These are phyloP conservation scores for Fusarium beomiforme DNA, from an alignment of 2,329 filamentous ascomycete genomes.

Conservation along the genomic window DNA sequence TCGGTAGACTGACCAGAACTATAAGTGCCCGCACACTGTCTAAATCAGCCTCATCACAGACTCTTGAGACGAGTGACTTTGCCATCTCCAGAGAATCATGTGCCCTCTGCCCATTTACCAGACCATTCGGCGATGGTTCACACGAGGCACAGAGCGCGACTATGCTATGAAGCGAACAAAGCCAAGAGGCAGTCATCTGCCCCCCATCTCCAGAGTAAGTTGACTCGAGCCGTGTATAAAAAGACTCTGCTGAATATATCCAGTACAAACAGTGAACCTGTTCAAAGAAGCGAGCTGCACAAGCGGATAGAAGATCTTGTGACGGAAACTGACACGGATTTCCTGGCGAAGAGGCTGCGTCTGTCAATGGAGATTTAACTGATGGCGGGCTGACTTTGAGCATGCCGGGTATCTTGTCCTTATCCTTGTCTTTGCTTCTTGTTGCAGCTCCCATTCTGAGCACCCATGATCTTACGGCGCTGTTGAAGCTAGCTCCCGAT, in stretches of 20 bases:
- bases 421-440: background rate
- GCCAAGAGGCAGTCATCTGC: fast-evolving
- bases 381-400: background rate
- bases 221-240: background rate
- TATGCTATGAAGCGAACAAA: background rate
- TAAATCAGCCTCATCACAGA: background rate
- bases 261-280: background rate
- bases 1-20: background rate
- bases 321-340: background rate
- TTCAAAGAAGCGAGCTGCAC: background rate
- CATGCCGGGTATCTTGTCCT: background rate
- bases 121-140: fast-evolving
- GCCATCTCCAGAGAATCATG: background rate
- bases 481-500: background rate
- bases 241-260: background rate
- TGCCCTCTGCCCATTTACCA: background rate
- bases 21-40: background rate
- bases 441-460: background rate
- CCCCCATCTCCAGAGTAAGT: fast-evolving
- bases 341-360: fast-evolving
- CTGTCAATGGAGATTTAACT: background rate
- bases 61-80: background rate
- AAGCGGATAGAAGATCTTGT: fast-evolving
- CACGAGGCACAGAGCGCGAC: fast-evolving
- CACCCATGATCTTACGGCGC: background rate